A percentile compares a stretch with the other conserved stretches of the same genome.
These are phyloP conservation scores for Eragrostis nindensis DNA, from an alignment of 176 grass and related monocot genomes.

Conservation along the genomic window DNA sequence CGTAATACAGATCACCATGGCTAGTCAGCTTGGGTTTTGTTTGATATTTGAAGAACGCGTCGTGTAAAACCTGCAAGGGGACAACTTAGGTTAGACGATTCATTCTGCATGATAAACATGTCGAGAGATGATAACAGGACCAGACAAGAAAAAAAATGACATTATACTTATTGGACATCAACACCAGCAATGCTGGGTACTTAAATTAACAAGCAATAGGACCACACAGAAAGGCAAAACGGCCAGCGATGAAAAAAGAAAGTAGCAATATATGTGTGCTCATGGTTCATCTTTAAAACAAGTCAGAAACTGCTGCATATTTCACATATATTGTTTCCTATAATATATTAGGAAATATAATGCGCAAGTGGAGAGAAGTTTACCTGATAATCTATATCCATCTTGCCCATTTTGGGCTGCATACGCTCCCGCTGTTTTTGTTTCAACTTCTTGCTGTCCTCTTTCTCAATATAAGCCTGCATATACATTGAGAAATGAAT, in stretches of 20 bases:
- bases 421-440: slow-evolving; percentile 92
- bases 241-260: not conserved
- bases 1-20: slow-evolving; percentile 85
- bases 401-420: slow-evolving; percentile 99
- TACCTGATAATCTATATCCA: slow-evolving; percentile 99
- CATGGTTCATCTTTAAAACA: not conserved
- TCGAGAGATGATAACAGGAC: not conserved
- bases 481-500: not conserved
- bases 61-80: slow-evolving; percentile 70
- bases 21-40: slow-evolving; percentile 88
- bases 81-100: slow-evolving; percentile 20
- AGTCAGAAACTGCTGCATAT: not conserved
- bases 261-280: not conserved
- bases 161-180: not conserved
- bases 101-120: not conserved
- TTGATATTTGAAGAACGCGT: slow-evolving; percentile 99
- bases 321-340: not conserved
- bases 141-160: not conserved
- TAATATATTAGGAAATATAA: not conserved
- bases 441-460: slow-evolving; percentile 98
- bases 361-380: not conserved
- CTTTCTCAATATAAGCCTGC: slow-evolving; percentile 98
- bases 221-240: not conserved
- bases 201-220: not conserved
- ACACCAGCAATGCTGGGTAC: not conserved